These are phyloP conservation scores for Neonectria faginata DNA, from an alignment of 2,329 filamentous ascomycete species.

Conservation along the genomic window DNA sequence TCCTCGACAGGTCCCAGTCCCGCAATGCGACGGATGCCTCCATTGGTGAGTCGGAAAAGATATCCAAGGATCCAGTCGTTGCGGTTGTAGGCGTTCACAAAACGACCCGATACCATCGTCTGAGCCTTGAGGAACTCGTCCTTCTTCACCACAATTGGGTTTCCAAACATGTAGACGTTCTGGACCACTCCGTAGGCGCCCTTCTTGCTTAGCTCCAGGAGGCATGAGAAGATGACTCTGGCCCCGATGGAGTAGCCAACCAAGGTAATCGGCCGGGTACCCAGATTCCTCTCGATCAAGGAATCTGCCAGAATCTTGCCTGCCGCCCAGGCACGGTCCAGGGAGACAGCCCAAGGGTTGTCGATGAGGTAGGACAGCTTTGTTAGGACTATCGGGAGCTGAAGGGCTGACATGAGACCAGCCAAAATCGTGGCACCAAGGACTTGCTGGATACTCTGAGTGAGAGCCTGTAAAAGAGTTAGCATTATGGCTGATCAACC, in stretches of 20 bases:
- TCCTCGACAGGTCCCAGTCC: constrained; percentile 82
- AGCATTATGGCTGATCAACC: neutral
- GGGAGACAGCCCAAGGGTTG: constrained; percentile 97
- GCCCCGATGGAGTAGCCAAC: constrained; percentile 95
- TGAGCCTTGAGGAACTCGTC: constrained; percentile 88
- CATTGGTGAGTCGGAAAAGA: constrained; percentile 92
- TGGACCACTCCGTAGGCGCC: constrained; percentile 90
- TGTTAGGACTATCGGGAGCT: constrained; percentile 90
- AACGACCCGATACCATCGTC: constrained; percentile 89
- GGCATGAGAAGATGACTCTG: constrained; percentile 90
- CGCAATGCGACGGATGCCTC: constrained; percentile 89
- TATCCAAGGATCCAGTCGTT: constrained; percentile 99
- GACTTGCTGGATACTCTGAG: constrained; percentile 95
- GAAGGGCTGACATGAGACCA: constrained; percentile 90
- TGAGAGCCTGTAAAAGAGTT: constrained; percentile 76
- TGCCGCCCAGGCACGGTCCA: constrained; percentile 87
- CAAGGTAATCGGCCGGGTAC: constrained; percentile 89
- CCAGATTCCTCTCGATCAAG: constrained; percentile 89
- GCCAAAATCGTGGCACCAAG: constrained; percentile 90
- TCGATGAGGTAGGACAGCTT: constrained; percentile 97
- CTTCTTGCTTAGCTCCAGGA: constrained; percentile 86
- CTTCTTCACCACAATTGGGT: constrained; percentile 88
- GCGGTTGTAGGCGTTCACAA: constrained; percentile 92
- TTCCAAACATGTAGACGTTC: constrained; percentile 95
- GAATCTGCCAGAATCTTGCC: constrained; percentile 96